Evolutionary conservation across 2,329 filamentous ascomycete genomes (phyloP), one percentile per base, ranked within the genome.

Genomic region (Fusarium mundagurra): DNA sequence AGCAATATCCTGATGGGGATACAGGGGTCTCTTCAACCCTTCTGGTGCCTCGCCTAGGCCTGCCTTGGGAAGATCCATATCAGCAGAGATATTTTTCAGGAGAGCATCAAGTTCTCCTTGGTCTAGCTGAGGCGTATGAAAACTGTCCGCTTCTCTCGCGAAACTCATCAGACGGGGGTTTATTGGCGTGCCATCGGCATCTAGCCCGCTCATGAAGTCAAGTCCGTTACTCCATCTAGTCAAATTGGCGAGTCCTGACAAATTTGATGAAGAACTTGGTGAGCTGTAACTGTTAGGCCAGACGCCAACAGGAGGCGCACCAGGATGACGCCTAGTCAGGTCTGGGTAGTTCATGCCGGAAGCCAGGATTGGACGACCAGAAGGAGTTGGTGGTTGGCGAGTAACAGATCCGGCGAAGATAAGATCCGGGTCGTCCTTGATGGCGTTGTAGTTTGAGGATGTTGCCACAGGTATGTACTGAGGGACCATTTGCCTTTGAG

Each of bases 1-100:
- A 12, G 94, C 94, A 82, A 96, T 85, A 76, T 93, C 92, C 79
- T 98, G 95, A 77, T 98, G 95, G 51, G 92, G 90, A 84, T 96
- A 94, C 14, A 98, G 85, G 1, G 88, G 85, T 65, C 90, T 91
- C 67, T 86, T 90, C 78, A 98, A 88, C 3, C 88, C 91, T 47
- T 88, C 87, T 0, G 94, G 94, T 0, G 92, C 94, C 31, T 89
- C 89, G 66, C 93, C 90, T 22, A 92, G 88, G 59, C 91, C 86
- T 62, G 91, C 87, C 34, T 86, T 85, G 0, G 88, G 85, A 18
- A 92, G 86, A 12, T 93, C 90, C 77, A 90, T 87, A 76, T 95
- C 93, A 1, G 93, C 92, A 29, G 91, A 87, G 72, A 95, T 95
- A 69, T 94, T 94, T 50, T 91, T 86, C 17, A 96, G 83, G 9